These are phyloP conservation scores for Picocystis salinarum DNA, from an alignment of 139 green algal genomes.

Conservation along the genomic window DNA sequence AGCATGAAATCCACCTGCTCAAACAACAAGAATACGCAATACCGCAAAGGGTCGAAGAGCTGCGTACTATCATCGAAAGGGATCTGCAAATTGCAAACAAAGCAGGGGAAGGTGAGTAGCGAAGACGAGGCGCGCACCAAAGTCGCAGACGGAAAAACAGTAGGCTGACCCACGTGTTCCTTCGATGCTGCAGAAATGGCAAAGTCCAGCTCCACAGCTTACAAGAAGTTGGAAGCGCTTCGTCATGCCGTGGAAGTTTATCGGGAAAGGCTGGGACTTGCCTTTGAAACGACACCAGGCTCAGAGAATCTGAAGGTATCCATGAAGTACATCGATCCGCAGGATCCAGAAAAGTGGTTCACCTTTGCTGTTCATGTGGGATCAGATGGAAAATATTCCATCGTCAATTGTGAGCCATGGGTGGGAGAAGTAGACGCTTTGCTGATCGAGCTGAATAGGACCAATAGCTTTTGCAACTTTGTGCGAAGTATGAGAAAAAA, in stretches of 20 bases:
- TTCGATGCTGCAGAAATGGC: neutral
- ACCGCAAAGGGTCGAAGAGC: too few species aligned
- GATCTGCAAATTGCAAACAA: too few species aligned
- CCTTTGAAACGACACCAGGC: neutral
- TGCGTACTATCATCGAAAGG: too few species aligned
- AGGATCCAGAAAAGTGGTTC: neutral
- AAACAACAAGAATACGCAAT: too few species aligned
- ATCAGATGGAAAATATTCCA: neutral
- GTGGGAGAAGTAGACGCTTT: neutral
- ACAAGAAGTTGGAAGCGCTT: neutral
- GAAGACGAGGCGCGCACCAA: too few species aligned
- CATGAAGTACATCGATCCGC: neutral
- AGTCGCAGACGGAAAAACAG: too few species aligned
- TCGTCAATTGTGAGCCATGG: neutral
- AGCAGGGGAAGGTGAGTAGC: too few species aligned
- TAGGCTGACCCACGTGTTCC: too few species aligned
- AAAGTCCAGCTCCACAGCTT: neutral
- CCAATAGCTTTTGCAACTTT: slow-evolving; percentile 1
- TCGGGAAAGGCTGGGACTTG: neutral
- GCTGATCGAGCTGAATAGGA: neutral
- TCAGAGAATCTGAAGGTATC: neutral
- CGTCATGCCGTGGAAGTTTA: too few species aligned
- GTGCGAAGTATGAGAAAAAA: slow-evolving; percentile 3
- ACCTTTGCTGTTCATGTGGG: neutral
- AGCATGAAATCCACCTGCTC: too few species aligned